A percentile compares a stretch with the other conserved stretches of the same genome.
These are phyloP conservation scores for Dothistroma septosporum DNA, from an alignment of 2,329 filamentous ascomycete genomes.

Conservation along the genomic window DNA sequence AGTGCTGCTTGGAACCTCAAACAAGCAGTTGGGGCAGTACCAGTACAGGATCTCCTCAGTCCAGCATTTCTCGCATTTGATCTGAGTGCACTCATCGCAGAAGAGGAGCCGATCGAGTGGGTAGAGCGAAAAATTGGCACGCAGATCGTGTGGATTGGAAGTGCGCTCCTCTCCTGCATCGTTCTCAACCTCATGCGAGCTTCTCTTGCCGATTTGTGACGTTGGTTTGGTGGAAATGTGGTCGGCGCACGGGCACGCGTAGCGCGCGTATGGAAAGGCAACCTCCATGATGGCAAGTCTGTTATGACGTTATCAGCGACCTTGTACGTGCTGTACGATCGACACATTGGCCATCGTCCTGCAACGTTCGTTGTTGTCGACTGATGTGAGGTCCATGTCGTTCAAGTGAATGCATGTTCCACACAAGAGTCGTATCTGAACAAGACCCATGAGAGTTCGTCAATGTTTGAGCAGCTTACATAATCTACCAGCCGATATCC, in stretches of 20 bases:
- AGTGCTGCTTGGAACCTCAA: conserved; percentile 91
- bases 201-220: conserved; percentile 35
- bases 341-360: neutral
- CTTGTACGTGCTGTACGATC: neutral
- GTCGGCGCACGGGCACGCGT: conserved; percentile 61
- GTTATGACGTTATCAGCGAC: neutral
- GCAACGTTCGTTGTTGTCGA: neutral
- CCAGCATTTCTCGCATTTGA: conserved; percentile 87
- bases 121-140: conserved; percentile 87
- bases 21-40: conserved; percentile 92
- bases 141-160: conserved; percentile 79
- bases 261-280: conserved; percentile 60
- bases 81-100: conserved; percentile 96
- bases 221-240: conserved; percentile 37
- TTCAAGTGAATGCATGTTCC: neutral
- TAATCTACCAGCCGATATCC: neutral
- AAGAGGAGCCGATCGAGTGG: conserved; percentile 91
- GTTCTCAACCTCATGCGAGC: conserved; percentile 34
- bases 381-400: neutral
- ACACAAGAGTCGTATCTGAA: neutral
- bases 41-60: conserved; percentile 91
- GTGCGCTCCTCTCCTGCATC: conserved; percentile 71
- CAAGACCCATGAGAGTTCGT: neutral
- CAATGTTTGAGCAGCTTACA: neutral
- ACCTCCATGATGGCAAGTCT: conserved; percentile 45